Evolutionary conservation across 106 monocot genomes (phyloP).

Genomic region (Apostasia shenzhenica): DNA sequence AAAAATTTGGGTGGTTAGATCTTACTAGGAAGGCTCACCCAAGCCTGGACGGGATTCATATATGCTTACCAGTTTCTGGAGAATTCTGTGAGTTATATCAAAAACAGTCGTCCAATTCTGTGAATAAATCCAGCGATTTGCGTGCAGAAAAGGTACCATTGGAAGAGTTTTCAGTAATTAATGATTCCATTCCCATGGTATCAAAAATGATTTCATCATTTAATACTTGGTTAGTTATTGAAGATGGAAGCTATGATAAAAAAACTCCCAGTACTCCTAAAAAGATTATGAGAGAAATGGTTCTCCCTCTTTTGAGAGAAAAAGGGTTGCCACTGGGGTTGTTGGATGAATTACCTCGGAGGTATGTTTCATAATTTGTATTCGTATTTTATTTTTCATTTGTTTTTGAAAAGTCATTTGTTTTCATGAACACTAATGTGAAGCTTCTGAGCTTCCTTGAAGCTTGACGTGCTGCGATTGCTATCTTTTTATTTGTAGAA

Average conservation of each 20-base stretch:
- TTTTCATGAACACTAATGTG: constrained; percentile 3
- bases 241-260: constrained; percentile 23
- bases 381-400: not conserved
- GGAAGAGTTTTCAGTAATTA: constrained; percentile 15
- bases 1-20: constrained; percentile 84
- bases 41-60: constrained; percentile 41
- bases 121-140: constrained; percentile 8
- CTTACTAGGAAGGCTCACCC: constrained; percentile 50
- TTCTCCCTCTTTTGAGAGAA: constrained; percentile 41
- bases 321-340: constrained; percentile 39
- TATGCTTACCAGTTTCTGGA: constrained; percentile 55
- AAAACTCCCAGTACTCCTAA: constrained; percentile 49
- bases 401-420: not conserved
- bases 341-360: constrained; percentile 66
- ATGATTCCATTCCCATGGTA: constrained; percentile 26
- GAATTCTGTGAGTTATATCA: constrained; percentile 29
- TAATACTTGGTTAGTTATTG: constrained; percentile 33
- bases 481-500: not conserved
- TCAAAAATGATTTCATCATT: constrained; percentile 36
- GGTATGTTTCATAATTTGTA: constrained; percentile 28
- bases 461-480: not conserved
- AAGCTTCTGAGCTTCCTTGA: not conserved
- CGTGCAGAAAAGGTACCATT: constrained; percentile 14
- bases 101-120: constrained; percentile 12
- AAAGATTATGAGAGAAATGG: constrained; percentile 54